Evolutionary conservation across 106 monocot species (phyloP), one percentile per base, ranked within the genome.

Genomic region (Apostasia shenzhenica): DNA sequence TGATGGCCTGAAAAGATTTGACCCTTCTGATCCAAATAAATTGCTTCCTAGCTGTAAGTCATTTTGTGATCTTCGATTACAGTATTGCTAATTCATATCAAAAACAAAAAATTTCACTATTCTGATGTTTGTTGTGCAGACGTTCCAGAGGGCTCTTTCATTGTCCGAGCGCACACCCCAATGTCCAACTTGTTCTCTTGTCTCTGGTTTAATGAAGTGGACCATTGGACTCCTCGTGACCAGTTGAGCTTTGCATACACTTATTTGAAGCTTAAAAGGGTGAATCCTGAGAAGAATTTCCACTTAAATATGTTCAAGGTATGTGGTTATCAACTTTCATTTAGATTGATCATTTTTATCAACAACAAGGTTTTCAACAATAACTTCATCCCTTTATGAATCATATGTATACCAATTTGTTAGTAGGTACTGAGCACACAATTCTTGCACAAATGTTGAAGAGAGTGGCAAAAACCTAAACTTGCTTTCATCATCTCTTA

Each of bases 161-260:
- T 99, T 37, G 76, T 93, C 67, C 77, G 99, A 81, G 93, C 87
- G 7, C 99, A 99, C 70, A 93, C 99, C 48, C 88, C 99, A 41
- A 93, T 99, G 99, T 99, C 99, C 38, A 99, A 99, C 71, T 74
- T 93, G 60, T 99, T 99, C 78, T 99, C 99, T 1, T 99, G 99
- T 54, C 77, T 99, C 12, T 99, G 99, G 99, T 99, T 85, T 71
- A 99, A 99, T 59, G 99, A 93, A 63, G 99, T 99, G 13, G 99
- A 99, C 42, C 90, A 81, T 11, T 99, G 90, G 61, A 99, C 99
- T 49, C 93, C 99, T 10, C 89, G 99, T 26, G 99, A 99, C 70
- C 99, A 99, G 75, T 83, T 99, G 69, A 99, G 99, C 69, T 99
- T 99, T 78, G 99, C 99, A 5, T 99, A 99, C 59, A 99, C 97